Conservation (phyloP, 352 stramenopile genomes). For the Phytophthora aleatoria region DNA sequence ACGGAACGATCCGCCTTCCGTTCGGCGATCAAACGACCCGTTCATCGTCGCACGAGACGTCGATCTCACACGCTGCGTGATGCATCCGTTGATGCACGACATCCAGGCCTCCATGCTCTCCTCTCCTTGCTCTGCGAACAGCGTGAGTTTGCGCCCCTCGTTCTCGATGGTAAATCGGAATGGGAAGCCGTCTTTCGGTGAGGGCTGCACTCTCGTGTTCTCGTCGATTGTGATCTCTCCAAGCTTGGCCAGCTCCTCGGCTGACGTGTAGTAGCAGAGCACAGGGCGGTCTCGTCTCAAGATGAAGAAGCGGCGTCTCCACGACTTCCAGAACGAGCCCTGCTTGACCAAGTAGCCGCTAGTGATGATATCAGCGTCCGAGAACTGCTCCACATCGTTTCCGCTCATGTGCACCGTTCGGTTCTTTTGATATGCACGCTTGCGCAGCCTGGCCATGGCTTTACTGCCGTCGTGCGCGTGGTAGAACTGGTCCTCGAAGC, state of each 20-base stretch:
- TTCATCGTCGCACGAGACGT: conserved; percentile 33
- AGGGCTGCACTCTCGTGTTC: conserved; percentile 53
- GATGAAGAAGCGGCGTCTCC: conserved; percentile 85
- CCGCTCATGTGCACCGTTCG: conserved; percentile 75
- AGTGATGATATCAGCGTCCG: conserved; percentile 81
- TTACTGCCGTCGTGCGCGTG: conserved; percentile 81
- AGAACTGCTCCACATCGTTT: conserved; percentile 87
- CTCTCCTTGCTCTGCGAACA: conserved; percentile 67
- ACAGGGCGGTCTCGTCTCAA: conserved; percentile 73
- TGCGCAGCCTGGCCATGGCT: conserved; percentile 80
- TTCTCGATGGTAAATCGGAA: conserved; percentile 77
- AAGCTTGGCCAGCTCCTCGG: conserved; percentile 78
- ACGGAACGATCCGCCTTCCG: conserved; percentile 40
- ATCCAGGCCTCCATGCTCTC: conserved; percentile 72
- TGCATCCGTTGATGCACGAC: conserved; percentile 56
- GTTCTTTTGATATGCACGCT: conserved; percentile 67
- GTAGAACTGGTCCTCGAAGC: conserved; percentile 89
- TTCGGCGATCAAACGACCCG: conserved; percentile 41
- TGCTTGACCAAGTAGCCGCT: conserved; percentile 84
- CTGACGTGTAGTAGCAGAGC: conserved; percentile 83
- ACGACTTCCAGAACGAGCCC: conserved; percentile 90
- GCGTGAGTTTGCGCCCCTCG: conserved; percentile 63
- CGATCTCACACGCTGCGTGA: conserved; percentile 39
- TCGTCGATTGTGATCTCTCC: conserved; percentile 79
- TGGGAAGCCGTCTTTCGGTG: conserved; percentile 61